Evolutionary conservation across 2,329 filamentous ascomycete species (phyloP).

Genomic region (Lomentospora prolificans): DNA sequence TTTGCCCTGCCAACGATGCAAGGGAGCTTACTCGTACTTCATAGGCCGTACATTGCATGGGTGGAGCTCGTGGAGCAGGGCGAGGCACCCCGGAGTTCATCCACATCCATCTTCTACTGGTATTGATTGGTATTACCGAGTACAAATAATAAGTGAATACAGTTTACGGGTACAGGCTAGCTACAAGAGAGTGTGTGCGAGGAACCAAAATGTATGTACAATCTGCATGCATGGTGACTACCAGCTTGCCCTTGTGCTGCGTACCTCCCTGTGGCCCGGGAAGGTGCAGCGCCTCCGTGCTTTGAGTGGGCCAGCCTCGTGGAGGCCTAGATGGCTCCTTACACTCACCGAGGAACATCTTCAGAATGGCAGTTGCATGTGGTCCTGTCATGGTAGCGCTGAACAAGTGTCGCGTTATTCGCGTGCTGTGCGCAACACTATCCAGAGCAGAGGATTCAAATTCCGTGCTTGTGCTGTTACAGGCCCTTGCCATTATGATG

Average conservation of each 20-base stretch:
- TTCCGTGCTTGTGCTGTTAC: background rate
- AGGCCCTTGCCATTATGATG: background rate
- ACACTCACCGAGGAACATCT: background rate
- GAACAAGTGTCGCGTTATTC: too few species aligned
- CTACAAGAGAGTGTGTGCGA: too few species aligned
- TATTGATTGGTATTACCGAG: too few species aligned
- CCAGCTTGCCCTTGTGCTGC: too few species aligned
- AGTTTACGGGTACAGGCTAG: too few species aligned
- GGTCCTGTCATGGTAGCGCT: background rate
- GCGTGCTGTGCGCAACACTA: background rate
- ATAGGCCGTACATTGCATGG: background rate
- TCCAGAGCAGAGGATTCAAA: too few species aligned
- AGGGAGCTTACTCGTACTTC: background rate
- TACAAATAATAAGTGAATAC: too few species aligned
- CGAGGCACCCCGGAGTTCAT: background rate
- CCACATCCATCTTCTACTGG: background rate
- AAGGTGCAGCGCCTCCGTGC: background rate
- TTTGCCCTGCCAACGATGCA: conserved; percentile 2
- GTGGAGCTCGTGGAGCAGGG: background rate
- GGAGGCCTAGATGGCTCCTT: background rate
- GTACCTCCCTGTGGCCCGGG: background rate
- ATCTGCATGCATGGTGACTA: too few species aligned
- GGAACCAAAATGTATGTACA: too few species aligned
- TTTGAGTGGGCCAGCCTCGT: background rate
- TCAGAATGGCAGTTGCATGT: background rate